Base-by-base conservation (phyloP, 345 rosid genomes). In the Moringa oleifera region DNA sequence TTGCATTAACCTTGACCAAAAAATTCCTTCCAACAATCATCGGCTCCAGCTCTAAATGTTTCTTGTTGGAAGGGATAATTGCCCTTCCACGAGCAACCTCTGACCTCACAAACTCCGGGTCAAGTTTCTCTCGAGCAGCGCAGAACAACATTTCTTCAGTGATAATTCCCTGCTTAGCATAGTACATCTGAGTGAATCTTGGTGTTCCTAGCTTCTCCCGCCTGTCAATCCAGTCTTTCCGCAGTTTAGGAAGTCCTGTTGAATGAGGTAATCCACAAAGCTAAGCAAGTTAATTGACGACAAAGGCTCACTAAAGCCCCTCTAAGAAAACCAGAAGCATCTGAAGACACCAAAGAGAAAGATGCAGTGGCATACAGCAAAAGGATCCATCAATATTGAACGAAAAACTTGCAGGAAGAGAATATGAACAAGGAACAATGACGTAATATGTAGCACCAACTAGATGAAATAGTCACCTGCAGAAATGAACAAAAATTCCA, bases 81-180 rank as follows among this genome's bases (percentile, higher is more conserved):
- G 99, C 98, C 37, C 96, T 75, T 10, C 99, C 99, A 45, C 96
- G 86, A 52, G 99, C 96, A 68, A 95, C 94, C 81, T 95, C 97
- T 53, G 97, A 80, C 80, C 97, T 85, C 23, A 95, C 95, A 74
- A 81, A 95, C 85, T 95, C 97, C 23, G 96, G 94, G 79, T 95
- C 94, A 51, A 95, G 96, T 53, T 89, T 91, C 85, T 95, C 99
- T 53, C 97, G 91, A 1, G 89, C 49, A 51, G 99, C 91, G 66
- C 96, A 95, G 69, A 77, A 91, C 69, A 91, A 53, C 97, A 89
- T 91, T 62, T 91, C 97, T 80, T 95, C 99, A 37, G 97, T 95
- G 70, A 91, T 80, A 47, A 91, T 81, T 63, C 97, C 97, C 76
- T 91, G 95, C 84, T 85, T 95, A 59, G 99, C 99, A 72, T 87